phyloP scores from a whole-genome alignment of 495 filamentous ascomycete genomes.

The Aspergillus funiculosus region DNA sequence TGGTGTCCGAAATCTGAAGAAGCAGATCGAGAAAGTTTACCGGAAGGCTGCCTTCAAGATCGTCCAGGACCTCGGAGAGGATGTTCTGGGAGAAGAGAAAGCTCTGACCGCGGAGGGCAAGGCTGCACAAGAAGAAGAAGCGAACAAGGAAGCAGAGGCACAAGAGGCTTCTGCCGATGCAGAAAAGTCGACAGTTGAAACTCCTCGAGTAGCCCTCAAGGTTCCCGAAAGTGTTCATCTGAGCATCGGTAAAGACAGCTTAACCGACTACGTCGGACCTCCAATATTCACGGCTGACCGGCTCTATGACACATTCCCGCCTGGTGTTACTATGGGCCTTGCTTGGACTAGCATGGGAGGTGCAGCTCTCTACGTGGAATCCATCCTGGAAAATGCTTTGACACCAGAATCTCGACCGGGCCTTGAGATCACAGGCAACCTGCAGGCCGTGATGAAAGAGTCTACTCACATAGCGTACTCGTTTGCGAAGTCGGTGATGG shows the following conservation, averaged over 20 bases:
- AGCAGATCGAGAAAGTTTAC: constrained; percentile 99
- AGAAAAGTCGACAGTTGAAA: constrained; percentile 66
- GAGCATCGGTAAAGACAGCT: constrained; percentile 76
- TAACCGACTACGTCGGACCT: constrained; percentile 97
- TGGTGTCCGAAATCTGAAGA: constrained; percentile 96
- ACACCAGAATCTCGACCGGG: constrained; percentile 64
- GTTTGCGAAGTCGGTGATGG: constrained; percentile 86
- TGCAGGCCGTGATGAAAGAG: constrained; percentile 98
- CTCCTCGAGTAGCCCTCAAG: constrained; percentile 69
- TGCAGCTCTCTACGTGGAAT: constrained; percentile 93
- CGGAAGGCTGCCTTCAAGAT: constrained; percentile 97
- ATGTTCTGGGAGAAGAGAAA: constrained; percentile 70
- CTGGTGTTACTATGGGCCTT: constrained; percentile 98
- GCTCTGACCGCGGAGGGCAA: constrained; percentile 88
- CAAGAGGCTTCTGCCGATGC: constrained; percentile 55
- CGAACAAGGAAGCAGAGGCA: constrained; percentile 52
- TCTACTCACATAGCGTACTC: constrained; percentile 91
- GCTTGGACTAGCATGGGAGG: constrained; percentile 99
- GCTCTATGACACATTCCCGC: constrained; percentile 87
- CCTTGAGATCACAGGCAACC: constrained; percentile 85
- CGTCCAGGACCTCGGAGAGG: constrained; percentile 89
- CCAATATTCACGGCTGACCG: constrained; percentile 93
- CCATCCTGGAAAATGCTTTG: constrained; percentile 81
- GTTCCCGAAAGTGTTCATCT: constrained; percentile 87
- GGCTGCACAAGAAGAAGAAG: constrained; percentile 65